phyloP scores from a whole-genome alignment of 192 early-diverging fungal species.

The Podochytrium sp. region DNA sequence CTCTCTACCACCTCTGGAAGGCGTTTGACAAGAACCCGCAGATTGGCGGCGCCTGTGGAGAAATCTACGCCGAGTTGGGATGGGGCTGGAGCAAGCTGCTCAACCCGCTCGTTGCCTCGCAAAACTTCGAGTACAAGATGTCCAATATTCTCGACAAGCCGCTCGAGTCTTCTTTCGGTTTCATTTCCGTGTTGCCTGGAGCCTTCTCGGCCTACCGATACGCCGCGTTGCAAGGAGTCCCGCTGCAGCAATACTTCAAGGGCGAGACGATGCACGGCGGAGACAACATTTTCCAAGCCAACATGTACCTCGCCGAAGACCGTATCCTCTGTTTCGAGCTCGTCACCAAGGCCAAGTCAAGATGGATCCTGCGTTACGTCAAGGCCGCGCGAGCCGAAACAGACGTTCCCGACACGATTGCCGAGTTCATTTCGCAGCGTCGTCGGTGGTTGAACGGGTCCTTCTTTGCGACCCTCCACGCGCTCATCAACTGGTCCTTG shows the following conservation, averaged over 20 bases:
- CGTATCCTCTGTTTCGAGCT: slow-evolving; percentile 87
- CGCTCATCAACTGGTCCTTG: slow-evolving; percentile 63
- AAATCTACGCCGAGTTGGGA: slow-evolving; percentile 82
- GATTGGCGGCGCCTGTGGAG: slow-evolving; percentile 93
- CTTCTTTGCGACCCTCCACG: slow-evolving; percentile 68
- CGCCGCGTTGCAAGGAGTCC: slow-evolving; percentile 70
- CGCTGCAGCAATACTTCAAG: slow-evolving; percentile 75
- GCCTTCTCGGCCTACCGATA: slow-evolving; percentile 90
- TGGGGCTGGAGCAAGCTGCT: slow-evolving; percentile 55
- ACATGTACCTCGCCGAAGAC: slow-evolving; percentile 85
- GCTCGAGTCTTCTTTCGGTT: slow-evolving; percentile 88
- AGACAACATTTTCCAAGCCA: slow-evolving; percentile 73
- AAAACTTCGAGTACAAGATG: slow-evolving; percentile 80
- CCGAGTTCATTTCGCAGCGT: slow-evolving; percentile 59
- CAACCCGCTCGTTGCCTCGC: slow-evolving; percentile 68
- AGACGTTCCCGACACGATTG: slow-evolving; percentile 76
- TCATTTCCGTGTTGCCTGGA: slow-evolving; percentile 92
- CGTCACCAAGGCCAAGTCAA: slow-evolving; percentile 69
- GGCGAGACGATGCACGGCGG: slow-evolving; percentile 45
- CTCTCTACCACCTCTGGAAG: slow-evolving; percentile 93
- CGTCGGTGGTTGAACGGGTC: slow-evolving; percentile 63
- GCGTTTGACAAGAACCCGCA: slow-evolving; percentile 80
- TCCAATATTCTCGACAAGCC: slow-evolving; percentile 55
- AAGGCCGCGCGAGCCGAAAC: slow-evolving; percentile 75
- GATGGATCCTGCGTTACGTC: slow-evolving; percentile 80